A percentile compares a stretch with the other conserved stretches of the same genome.
Evolutionary conservation across 108 stramenopile genomes (phyloP).

Genomic region (Fragilariopsis cylindrus): DNA sequence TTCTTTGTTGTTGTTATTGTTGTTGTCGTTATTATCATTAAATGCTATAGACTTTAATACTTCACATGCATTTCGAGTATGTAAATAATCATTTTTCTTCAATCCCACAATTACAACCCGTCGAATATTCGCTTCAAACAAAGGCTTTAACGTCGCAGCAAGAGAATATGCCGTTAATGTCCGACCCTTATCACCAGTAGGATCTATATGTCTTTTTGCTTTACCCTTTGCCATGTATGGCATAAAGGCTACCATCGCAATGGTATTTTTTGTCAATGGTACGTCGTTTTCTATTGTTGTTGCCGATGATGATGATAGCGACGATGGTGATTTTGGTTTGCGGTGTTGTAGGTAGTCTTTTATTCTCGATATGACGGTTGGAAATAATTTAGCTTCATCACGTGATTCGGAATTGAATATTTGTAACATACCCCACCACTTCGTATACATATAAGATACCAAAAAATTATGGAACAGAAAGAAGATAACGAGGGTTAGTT

Average conservation of each 20-base stretch:
- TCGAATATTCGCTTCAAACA: slow-evolving; percentile 6
- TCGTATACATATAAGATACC: no score
- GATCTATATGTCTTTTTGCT: background rate
- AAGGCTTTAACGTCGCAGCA: slow-evolving; percentile 12
- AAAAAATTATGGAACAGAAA: no score
- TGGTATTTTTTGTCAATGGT: background rate
- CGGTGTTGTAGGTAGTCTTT: background rate
- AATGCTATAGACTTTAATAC: background rate
- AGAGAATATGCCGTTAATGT: slow-evolving; percentile 12
- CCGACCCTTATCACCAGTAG: background rate
- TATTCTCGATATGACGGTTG: background rate
- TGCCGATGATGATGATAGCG: background rate
- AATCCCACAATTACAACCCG: slow-evolving; percentile 11
- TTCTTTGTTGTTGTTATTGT: no score
- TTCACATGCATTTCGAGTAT: background rate
- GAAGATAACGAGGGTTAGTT: no score
- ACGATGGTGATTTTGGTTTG: background rate
- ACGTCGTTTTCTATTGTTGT: background rate
- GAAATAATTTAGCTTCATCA: background rate
- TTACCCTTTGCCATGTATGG: slow-evolving; percentile 5
- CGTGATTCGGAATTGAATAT: background rate
- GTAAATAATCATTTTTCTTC: background rate
- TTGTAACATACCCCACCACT: slow-evolving; percentile 6
- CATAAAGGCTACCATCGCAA: slow-evolving; percentile 29
- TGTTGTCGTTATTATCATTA: no score